Base-by-base conservation (phyloP, 2,329 filamentous ascomycete species). In the Lecanicillium sp. region DNA sequence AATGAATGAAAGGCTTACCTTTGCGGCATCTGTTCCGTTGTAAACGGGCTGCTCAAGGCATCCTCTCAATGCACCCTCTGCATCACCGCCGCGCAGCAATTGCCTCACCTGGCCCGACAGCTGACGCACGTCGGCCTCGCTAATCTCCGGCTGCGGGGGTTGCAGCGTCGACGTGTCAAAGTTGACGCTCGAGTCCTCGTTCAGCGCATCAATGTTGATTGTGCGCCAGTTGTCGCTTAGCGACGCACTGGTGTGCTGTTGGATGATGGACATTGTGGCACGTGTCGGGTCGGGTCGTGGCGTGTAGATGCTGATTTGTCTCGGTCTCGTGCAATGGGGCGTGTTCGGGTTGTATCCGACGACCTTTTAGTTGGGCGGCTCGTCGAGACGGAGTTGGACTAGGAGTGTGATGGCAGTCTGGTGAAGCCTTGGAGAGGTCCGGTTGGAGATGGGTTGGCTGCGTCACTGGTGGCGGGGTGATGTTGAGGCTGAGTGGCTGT, bases 171-270 rank as follows among this genome's bases (percentile, higher is more conserved):
- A 76, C 46, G 85, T 79, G 64, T 94, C 85, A 68, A 96, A 96
- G 75, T 95, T 96, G 63, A 78, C 68, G 49, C 85, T 78, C 52
- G 87, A 92, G 63, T 96, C 89, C 43, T 89, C 86, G 61, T 92
- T 85, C 53, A 94, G 75, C 51, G 83, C 81, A 60, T 95, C 89
- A 62, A 95, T 83, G 73, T 95, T 87, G 73, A 95, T 92, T 49
- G 87, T 95, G 62, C 89, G 85, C 78, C 78, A 82, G 56, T 75
- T 73, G 50, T 82, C 78, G 61, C 66, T 66, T 40, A 82, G 69
- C 50, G 76, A 69, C 40, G 73, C 71, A 43, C 67, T 63, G 36
- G 71, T 75, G 62, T 78, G 72, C 58, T 81, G 75, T 57, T 80
- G 78, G 50, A 80, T 80, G 55, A 82, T 79, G 38, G 78, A 82